These are phyloP conservation scores for Picea glauca DNA, from an alignment of 75 land plant genomes.

Conservation along the genomic window DNA sequence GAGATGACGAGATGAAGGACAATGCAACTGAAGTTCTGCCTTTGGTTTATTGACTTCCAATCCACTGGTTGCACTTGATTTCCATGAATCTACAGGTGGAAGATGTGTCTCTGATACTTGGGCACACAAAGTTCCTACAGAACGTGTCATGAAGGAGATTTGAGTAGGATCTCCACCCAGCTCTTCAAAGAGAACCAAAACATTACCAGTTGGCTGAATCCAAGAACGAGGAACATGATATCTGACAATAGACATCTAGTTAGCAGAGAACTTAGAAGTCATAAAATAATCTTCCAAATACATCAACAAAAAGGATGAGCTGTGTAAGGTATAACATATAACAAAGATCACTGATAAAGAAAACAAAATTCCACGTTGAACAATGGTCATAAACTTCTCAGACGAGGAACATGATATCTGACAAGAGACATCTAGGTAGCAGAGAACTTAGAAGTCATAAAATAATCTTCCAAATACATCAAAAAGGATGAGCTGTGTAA, in stretches of 20 bases:
- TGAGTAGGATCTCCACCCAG: slow-evolving; percentile 61
- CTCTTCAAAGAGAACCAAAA: slow-evolving; percentile 65
- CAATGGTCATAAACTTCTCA: too few species aligned
- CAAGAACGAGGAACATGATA: slow-evolving; percentile 67
- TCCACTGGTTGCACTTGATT: slow-evolving; percentile 11
- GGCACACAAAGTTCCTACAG: slow-evolving; percentile 34
- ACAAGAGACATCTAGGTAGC: neutral
- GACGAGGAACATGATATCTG: slow-evolving; percentile 70
- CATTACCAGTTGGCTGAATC: slow-evolving; percentile 44
- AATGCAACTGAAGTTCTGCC: slow-evolving; percentile 50
- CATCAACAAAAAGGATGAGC: neutral
- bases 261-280: neutral
- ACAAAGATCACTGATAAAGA: too few species aligned
- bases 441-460: neutral
- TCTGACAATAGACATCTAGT: slow-evolving; percentile 20
- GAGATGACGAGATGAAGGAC: slow-evolving; percentile 45
- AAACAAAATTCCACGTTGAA: too few species aligned
- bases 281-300: neutral
- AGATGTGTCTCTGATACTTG: slow-evolving; percentile 51
- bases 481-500: neutral
- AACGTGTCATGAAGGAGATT: slow-evolving; percentile 42
- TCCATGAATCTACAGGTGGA: slow-evolving; percentile 43
- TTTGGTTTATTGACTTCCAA: slow-evolving; percentile 8
- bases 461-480: neutral
- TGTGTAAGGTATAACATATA: too few species aligned